These are phyloP conservation scores for Tolypocladium capitatum DNA, from an alignment of 2,329 filamentous ascomycete species.

Conservation along the genomic window DNA sequence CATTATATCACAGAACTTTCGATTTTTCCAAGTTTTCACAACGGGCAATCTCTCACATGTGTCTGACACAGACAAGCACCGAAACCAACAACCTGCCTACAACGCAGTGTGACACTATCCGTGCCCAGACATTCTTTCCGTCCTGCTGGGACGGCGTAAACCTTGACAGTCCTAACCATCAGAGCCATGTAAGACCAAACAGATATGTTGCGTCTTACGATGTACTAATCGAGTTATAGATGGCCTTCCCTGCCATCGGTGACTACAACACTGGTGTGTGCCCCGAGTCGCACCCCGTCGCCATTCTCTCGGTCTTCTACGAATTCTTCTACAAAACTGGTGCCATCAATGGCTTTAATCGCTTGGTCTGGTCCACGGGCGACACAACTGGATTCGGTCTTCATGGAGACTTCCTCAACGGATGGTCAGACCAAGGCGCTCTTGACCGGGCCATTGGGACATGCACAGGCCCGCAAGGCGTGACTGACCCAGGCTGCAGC, in stretches of 20 bases:
- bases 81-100: constrained; percentile 38
- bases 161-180: constrained; percentile 40
- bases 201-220: no score
- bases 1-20: constrained; percentile 19
- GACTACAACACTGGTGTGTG: constrained; percentile 20
- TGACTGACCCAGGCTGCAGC: constrained; percentile 11
- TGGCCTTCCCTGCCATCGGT: constrained; percentile 15
- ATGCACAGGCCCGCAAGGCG: constrained; percentile 12
- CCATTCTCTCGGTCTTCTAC: constrained; percentile 30
- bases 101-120: constrained; percentile 36
- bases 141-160: constrained; percentile 50
- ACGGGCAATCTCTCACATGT: constrained; percentile 41
- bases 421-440: constrained; percentile 14
- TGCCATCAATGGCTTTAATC: constrained; percentile 13
- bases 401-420: constrained; percentile 16
- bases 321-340: constrained; percentile 32
- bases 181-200: constrained; percentile 31
- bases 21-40: constrained; percentile 29
- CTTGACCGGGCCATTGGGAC: constrained; percentile 12
- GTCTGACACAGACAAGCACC: constrained; percentile 24
- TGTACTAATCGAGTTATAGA: constrained; percentile 5
- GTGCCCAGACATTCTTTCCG: constrained; percentile 43
- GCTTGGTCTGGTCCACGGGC: constrained; percentile 13
- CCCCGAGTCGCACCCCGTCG: constrained; percentile 26
- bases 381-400: constrained; percentile 16